Percentiles rank a stretch among this genome's conserved stretches.
Conservation (phyloP, 1,139 yeast genomes). For the Candida buenavistaensis region DNA sequence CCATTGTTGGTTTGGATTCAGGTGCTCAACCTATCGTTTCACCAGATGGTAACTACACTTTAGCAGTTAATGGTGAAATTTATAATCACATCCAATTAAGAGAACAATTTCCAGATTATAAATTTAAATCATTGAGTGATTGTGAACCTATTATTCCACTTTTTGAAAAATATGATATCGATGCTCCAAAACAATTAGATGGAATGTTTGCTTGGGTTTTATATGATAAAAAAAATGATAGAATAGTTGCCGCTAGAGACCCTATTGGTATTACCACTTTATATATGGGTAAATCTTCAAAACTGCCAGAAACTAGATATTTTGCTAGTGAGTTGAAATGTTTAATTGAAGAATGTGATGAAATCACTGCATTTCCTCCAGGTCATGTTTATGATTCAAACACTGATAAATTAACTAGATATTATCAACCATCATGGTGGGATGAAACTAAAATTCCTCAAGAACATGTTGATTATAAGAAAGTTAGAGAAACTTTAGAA, state of each 20-base stretch:
- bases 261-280: conserved; percentile 97
- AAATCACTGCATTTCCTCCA: conserved; percentile 93
- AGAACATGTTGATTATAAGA: conserved; percentile 67
- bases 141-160: conserved; percentile 97
- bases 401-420: conserved; percentile 82
- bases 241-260: conserved; percentile 95
- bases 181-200: conserved; percentile 89
- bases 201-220: conserved; percentile 98
- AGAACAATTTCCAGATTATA: conserved; percentile 68
- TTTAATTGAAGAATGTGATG: conserved; percentile 90
- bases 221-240: conserved; percentile 79
- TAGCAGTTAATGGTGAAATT: conserved; percentile 96
- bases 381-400: conserved; percentile 95
- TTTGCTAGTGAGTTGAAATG: conserved; percentile 96
- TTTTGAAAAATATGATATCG: conserved; percentile 79
- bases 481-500: conserved; percentile 80
- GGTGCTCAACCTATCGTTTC: conserved; percentile 98
- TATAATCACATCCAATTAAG: conserved; percentile 93
- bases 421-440: conserved; percentile 94
- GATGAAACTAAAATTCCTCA: conserved; percentile 74
- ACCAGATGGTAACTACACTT: conserved; percentile 66
- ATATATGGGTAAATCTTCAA: conserved; percentile 85
- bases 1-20: conserved; percentile 91
- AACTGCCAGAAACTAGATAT: conserved; percentile 71
- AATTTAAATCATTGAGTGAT: conserved; percentile 84